Percentiles rank a stretch among this genome's conserved stretches.
phyloP scores from a whole-genome alignment of 768 basidiomycete species.

The Suillus sp. region DNA sequence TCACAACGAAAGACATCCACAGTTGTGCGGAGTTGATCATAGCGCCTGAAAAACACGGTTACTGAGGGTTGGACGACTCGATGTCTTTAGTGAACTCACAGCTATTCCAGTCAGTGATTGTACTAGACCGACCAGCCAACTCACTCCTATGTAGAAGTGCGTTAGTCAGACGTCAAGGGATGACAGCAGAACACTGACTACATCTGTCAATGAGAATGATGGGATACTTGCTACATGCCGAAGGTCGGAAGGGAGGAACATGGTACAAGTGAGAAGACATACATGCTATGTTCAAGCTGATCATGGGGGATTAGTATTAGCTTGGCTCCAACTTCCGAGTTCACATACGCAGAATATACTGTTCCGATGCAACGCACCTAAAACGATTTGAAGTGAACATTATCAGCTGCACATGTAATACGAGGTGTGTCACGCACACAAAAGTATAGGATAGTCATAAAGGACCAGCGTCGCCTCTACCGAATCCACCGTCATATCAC shows the following conservation, averaged over 20 bases:
- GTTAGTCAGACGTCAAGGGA: neutral
- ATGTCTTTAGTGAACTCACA: neutral
- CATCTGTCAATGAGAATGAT: neutral
- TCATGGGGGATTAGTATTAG: neutral
- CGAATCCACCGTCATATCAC: neutral
- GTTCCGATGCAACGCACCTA: slow-evolving; percentile 3
- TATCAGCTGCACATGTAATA: neutral
- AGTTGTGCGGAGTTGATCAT: neutral
- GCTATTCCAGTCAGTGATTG: neutral
- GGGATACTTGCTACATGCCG: neutral
- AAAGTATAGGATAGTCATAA: neutral
- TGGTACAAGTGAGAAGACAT: neutral
- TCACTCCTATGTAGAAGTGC: neutral
- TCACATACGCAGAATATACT: neutral
- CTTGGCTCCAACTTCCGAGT: neutral
- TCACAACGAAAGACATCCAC: neutral
- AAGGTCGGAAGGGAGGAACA: neutral
- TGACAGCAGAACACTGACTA: neutral
- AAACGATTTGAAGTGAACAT: neutral
- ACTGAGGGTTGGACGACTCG: neutral
- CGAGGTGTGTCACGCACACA: neutral
- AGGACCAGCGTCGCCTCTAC: slow-evolving; percentile 3
- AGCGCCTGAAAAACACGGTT: neutral
- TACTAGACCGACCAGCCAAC: neutral
- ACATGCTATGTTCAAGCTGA: neutral